These are phyloP conservation scores for Zygnema circumcarinatum DNA, from an alignment of 139 green algal species.

Conservation along the genomic window DNA sequence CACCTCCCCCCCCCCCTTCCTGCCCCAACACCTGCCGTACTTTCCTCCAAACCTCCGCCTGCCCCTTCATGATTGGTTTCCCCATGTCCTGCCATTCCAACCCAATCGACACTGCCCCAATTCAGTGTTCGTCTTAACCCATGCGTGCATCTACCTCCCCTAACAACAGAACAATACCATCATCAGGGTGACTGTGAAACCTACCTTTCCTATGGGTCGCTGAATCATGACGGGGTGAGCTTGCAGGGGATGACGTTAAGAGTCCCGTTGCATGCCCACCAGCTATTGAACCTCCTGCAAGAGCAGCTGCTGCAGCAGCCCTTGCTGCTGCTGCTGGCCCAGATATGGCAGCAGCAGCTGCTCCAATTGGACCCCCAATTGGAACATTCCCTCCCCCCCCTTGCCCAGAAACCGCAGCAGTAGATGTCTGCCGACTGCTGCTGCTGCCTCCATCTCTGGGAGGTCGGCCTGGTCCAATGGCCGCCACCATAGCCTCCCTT, in stretches of 20 bases:
- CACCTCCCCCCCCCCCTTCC: neutral
- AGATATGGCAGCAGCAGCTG: slow-evolving; percentile 10
- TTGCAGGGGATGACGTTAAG: neutral
- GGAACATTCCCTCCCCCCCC: neutral
- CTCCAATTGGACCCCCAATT: slow-evolving; percentile 2
- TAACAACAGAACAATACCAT: no score
- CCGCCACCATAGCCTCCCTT: neutral
- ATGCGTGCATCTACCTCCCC: neutral
- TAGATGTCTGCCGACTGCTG: neutral
- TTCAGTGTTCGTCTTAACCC: neutral
- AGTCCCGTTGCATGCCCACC: neutral
- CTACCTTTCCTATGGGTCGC: neutral
- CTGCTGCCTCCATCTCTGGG: neutral
- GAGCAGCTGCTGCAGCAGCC: neutral
- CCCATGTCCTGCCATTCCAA: neutral
- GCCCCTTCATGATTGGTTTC: neutral
- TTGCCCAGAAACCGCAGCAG: neutral
- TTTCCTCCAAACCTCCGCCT: neutral
- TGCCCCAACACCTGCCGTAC: neutral
- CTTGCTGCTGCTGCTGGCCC: neutral
- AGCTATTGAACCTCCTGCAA: neutral
- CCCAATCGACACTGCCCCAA: neutral
- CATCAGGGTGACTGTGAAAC: no score
- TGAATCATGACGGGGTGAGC: neutral
- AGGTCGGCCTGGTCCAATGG: neutral